phyloP scores from a whole-genome alignment of 2,329 filamentous ascomycete species.

The Chrysoporthe deuterocubensis region DNA sequence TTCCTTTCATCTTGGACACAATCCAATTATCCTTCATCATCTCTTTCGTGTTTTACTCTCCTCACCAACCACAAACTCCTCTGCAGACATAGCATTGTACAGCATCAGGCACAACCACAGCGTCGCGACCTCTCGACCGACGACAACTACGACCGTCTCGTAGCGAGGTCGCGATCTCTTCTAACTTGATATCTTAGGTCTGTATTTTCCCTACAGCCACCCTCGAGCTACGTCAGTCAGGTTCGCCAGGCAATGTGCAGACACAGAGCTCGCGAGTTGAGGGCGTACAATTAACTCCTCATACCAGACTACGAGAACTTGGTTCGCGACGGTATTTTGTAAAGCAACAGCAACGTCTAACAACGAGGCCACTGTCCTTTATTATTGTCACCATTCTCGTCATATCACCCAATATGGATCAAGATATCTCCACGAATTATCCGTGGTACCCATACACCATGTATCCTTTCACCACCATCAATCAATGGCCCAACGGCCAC shows the following conservation, averaged over 20 bases:
- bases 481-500: not conserved
- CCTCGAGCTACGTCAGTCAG: not conserved
- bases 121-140: not conserved
- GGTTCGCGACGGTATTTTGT: not conserved
- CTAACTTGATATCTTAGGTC: too few relatives aligned
- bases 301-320: not conserved
- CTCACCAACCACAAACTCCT: not conserved
- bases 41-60: not conserved
- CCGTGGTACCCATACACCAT: not conserved
- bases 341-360: conserved; percentile 1
- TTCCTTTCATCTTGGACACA: not conserved
- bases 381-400: not conserved
- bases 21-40: not conserved
- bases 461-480: not conserved
- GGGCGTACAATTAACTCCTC: not conserved
- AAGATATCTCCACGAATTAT: not conserved
- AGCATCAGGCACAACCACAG: not conserved
- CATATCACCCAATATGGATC: not conserved
- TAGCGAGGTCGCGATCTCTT: not conserved
- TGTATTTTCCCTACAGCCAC: not conserved
- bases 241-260: not conserved
- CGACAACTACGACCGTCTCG: not conserved
- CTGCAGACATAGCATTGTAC: not conserved
- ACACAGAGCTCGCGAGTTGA: not conserved
- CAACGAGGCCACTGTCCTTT: too few relatives aligned